These are phyloP conservation scores for Curvularia verruculosa DNA, from an alignment of 2,329 filamentous ascomycete species.

Conservation along the genomic window DNA sequence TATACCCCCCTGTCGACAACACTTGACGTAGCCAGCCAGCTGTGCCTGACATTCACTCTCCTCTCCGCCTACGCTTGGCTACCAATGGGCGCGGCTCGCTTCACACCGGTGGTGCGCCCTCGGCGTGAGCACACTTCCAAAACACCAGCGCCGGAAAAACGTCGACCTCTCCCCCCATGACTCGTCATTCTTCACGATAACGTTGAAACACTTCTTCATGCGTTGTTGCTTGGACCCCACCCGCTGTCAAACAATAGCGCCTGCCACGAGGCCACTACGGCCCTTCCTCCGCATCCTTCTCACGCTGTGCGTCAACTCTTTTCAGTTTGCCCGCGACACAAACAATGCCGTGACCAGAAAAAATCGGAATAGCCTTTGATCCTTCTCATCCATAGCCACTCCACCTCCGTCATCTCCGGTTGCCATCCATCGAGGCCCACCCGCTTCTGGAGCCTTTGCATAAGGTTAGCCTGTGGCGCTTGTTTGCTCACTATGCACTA, in stretches of 20 bases:
- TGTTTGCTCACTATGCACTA: neutral
- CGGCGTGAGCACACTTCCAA: constrained; percentile 12
- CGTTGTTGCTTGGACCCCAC: constrained; percentile 8
- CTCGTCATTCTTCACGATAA: constrained; percentile 10
- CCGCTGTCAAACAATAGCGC: constrained; percentile 16
- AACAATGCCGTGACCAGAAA: neutral
- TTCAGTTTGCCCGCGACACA: neutral
- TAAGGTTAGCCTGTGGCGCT: neutral
- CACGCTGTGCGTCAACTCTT: constrained; percentile 1
- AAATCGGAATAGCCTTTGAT: neutral
- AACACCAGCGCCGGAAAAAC: constrained; percentile 10
- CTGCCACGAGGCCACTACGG: neutral
- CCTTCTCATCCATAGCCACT: neutral
- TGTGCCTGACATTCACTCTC: neutral
- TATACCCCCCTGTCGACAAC: neutral
- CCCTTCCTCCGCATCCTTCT: constrained; percentile 9
- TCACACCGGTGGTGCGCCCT: constrained; percentile 2
- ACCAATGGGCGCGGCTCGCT: neutral
- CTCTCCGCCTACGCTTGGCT: neutral
- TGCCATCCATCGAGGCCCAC: neutral
- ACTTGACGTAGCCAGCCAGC: no score
- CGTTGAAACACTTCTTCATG: constrained; percentile 12
- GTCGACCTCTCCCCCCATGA: constrained; percentile 5
- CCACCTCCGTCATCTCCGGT: neutral
- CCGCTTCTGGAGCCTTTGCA: neutral